Base-by-base conservation (phyloP, 192 early-diverging fungal genomes). In the Phlyctochytrium planicorne region DNA sequence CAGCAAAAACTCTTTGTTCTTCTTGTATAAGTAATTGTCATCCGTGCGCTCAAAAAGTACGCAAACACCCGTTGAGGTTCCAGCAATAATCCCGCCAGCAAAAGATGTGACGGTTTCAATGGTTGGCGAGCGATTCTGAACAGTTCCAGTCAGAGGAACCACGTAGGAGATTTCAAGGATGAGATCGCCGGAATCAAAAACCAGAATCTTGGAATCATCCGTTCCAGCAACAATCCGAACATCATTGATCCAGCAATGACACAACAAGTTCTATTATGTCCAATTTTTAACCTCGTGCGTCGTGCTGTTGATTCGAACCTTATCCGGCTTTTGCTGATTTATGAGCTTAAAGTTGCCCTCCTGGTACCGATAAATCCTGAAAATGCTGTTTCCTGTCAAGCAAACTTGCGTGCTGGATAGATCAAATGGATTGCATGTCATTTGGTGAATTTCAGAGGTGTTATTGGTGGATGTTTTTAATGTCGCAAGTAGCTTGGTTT, bases 111-210 rank as follows among this genome's bases (percentile, higher is more conserved):
- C 63, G 6, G 75, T 67, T 10, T 62, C 60, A 50, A 82, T 72
- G n/a, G 75, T 35, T 2, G 84, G 79, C 10, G 68, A 63, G 16
- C 67, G 62, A 50, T 40, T 55, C 16, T 59, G 59, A 20, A 62
- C 34, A 30, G 33, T 67, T 17, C 50, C 53, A 4, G 59, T 27
- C 1, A 55, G 4, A 2, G 78, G 75, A 14, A 64, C 16, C 12
- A 66, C 47, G 37, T 70, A 72, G 24, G 75, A 70, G 12, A 80
- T 65, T 60, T 84, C 82, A 34, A 74, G 60, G 20, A 80, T 67
- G 24, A 84, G 66, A 30, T 86, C 84, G n/a, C 78, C 82, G 53
- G 68, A 37, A 56, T 86, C 84, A 63, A 72, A 83, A 37, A 86
- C 59, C 12, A 84, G 73, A 14, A 86, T 59, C 65, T 81, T 80